phyloP scores from a whole-genome alignment of 495 filamentous ascomycete genomes.

The Entonaema liquescens region DNA sequence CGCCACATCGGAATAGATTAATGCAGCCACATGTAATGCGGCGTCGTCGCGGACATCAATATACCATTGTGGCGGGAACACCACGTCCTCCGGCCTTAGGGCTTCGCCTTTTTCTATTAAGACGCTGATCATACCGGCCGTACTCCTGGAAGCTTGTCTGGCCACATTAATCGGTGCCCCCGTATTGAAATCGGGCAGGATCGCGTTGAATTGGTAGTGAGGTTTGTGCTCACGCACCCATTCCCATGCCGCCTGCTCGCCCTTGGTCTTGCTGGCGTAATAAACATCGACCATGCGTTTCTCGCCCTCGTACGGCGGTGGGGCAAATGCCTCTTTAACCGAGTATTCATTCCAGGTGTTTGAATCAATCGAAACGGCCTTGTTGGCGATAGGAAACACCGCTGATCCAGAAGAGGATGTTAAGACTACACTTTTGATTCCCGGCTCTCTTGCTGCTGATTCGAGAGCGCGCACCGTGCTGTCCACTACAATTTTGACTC shows the following conservation, averaged over 20 bases:
- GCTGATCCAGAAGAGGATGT: conserved; percentile 25
- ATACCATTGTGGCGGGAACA: conserved; percentile 18
- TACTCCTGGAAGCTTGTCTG: conserved; percentile 26
- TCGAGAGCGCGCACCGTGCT: conserved; percentile 20
- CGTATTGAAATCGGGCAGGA: conserved; percentile 32
- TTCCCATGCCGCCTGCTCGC: conserved; percentile 34
- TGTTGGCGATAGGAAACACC: conserved; percentile 1
- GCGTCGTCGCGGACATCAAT: conserved; percentile 34
- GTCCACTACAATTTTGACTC: conserved; percentile 15
- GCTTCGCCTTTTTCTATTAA: conserved; percentile 10
- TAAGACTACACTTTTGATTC: conserved; percentile 29
- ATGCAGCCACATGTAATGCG: conserved; percentile 30
- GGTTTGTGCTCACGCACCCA: conserved; percentile 37
- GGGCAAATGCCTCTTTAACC: conserved; percentile 26
- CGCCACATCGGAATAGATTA: conserved; percentile 29
- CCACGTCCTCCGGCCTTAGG: neutral
- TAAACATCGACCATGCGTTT: conserved; percentile 11
- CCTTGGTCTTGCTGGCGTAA: conserved; percentile 30
- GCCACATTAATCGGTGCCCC: conserved; percentile 18
- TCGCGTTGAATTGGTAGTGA: conserved; percentile 37
- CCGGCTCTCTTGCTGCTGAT: conserved; percentile 31
- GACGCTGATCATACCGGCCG: conserved; percentile 13
- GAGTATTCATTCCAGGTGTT: conserved; percentile 33
- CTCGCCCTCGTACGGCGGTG: conserved; percentile 18
- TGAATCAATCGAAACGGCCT: conserved; percentile 23